Conservation (phyloP, 2,329 filamentous ascomycete species). For the Phialophora expanda region DNA sequence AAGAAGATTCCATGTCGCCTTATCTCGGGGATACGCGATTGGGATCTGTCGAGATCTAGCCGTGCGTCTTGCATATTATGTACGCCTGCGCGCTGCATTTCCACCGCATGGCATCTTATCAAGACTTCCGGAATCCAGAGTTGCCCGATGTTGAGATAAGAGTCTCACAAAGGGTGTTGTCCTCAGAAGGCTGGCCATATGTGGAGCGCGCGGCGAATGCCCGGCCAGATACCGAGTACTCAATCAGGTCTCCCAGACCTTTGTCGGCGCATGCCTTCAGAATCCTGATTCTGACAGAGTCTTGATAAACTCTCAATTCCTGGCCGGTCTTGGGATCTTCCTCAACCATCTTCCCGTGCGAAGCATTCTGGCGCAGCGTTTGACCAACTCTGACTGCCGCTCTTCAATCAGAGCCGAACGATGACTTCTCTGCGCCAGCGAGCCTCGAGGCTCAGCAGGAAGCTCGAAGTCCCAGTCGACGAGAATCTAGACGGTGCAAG, state of each 20-base stretch:
- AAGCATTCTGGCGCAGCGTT: neutral
- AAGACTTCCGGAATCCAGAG: neutral
- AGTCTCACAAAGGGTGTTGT: neutral
- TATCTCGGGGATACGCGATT: neutral
- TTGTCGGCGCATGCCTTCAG: neutral
- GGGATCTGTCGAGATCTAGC: neutral
- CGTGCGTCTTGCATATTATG: neutral
- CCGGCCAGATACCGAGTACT: neutral
- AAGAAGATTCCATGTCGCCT: neutral
- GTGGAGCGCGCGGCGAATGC: slow-evolving; percentile 3
- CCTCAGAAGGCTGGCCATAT: neutral
- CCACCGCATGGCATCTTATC: neutral
- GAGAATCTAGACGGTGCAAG: slow-evolving; percentile 20
- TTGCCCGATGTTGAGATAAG: neutral
- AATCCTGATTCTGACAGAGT: neutral
- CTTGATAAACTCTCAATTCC: neutral
- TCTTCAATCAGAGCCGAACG: neutral
- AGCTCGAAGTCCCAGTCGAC: slow-evolving; percentile 26
- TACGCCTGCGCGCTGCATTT: neutral
- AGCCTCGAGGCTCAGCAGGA: slow-evolving; percentile 22
- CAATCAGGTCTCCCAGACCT: neutral
- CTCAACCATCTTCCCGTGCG: neutral
- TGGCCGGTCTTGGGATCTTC: neutral
- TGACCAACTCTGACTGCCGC: neutral
- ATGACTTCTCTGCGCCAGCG: slow-evolving; percentile 21